Evolutionary conservation across 139 green algal genomes (phyloP).

Genomic region (Coccomyxa sp.): DNA sequence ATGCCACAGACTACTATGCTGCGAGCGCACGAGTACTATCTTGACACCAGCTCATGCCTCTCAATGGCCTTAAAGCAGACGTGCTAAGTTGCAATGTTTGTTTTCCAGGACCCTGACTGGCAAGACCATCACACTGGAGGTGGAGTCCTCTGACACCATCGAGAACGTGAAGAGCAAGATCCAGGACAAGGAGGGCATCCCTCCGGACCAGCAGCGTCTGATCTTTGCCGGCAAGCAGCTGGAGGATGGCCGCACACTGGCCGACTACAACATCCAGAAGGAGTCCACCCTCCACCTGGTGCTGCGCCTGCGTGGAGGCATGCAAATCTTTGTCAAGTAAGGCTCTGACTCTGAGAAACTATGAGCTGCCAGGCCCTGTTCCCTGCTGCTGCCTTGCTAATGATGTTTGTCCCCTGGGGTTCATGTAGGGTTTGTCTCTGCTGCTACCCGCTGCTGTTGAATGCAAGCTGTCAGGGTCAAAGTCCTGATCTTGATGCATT

Average conservation of each 20-base stretch:
- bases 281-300: constrained; percentile 64
- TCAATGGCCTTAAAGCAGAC: background rate
- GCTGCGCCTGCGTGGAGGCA: constrained; percentile 83
- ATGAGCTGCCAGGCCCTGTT: too few species aligned
- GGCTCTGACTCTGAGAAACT: too few species aligned
- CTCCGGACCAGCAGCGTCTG: constrained; percentile 93
- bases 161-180: constrained; percentile 88
- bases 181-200: constrained; percentile 90
- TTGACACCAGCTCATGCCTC: background rate
- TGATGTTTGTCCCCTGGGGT: background rate
- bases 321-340: constrained; percentile 84
- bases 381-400: background rate
- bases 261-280: constrained; percentile 99
- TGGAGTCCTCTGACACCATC: constrained; percentile 74
- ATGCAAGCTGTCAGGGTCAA: background rate
- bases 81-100: too few species aligned
- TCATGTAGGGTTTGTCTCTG: background rate
- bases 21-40: too few species aligned
- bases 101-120: constrained; percentile 63
- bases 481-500: background rate
- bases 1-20: too few species aligned
- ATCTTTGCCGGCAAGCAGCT: constrained; percentile 98
- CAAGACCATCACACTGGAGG: constrained; percentile 75
- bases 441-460: background rate
- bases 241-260: constrained; percentile 92